Evolutionary conservation across 352 stramenopile genomes (phyloP).

Genomic region (Phytopythium chamaehyphon): DNA sequence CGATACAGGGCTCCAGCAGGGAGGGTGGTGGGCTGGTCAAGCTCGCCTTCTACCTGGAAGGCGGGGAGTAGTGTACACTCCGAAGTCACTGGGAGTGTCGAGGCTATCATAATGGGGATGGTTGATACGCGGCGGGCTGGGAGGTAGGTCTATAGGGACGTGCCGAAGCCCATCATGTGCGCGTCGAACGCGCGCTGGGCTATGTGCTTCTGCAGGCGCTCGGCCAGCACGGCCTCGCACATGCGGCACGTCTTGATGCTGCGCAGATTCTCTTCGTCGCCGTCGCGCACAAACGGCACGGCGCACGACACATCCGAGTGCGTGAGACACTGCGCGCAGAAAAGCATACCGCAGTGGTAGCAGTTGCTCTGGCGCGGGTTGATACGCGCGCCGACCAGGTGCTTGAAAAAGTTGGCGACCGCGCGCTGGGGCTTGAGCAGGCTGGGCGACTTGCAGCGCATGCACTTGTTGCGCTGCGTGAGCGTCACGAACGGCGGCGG

Average conservation of each 20-base stretch:
- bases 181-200: conserved; percentile 51
- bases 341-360: conserved; percentile 81
- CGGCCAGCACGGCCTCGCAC: conserved; percentile 56
- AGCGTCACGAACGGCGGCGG: conserved; percentile 42
- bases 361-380: conserved; percentile 62
- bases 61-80: no score
- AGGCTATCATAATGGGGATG: neutral
- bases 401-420: conserved; percentile 59
- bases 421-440: conserved; percentile 43
- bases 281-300: conserved; percentile 52
- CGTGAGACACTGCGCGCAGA: conserved; percentile 62
- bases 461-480: conserved; percentile 61
- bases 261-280: conserved; percentile 38
- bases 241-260: conserved; percentile 61
- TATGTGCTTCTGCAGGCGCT: conserved; percentile 49
- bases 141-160: conserved; percentile 14
- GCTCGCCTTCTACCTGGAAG: no score
- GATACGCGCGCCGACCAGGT: conserved; percentile 35
- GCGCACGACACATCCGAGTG: conserved; percentile 37
- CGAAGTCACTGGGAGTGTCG: no score
- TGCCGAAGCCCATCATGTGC: conserved; percentile 49
- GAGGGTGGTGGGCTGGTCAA: no score
- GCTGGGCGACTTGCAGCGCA: conserved; percentile 53
- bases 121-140: neutral
- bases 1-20: no score